Evolutionary conservation across 148 eudicot genomes (phyloP).

Genomic region (Arctostaphylos glauca): DNA sequence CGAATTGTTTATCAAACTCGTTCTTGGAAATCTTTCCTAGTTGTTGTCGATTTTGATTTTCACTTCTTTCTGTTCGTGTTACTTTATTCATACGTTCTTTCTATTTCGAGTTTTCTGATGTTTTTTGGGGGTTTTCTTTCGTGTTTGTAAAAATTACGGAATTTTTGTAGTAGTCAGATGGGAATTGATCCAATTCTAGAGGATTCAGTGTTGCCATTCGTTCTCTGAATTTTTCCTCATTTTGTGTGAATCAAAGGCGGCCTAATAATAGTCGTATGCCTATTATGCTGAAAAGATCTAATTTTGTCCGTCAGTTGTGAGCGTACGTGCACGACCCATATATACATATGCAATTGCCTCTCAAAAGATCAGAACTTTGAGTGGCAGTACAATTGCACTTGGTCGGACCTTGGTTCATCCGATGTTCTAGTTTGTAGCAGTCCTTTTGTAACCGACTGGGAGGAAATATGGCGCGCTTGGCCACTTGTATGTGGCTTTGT

Average conservation of each 20-base stretch:
- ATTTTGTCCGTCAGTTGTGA: neutral
- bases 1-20: neutral
- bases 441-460: neutral
- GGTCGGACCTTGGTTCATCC: neutral
- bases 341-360: neutral
- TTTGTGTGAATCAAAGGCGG: neutral
- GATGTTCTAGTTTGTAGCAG: neutral
- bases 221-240: neutral
- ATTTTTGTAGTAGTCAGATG: neutral
- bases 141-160: neutral
- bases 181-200: neutral
- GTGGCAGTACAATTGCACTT: neutral
- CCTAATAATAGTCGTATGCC: neutral
- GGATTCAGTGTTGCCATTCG: neutral
- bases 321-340: neutral
- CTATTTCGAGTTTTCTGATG: neutral
- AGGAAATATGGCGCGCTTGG: neutral
- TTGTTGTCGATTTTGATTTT: neutral
- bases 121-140: neutral
- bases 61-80: neutral
- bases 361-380: neutral
- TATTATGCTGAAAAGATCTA: neutral
- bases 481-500: neutral
- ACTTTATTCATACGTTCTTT: neutral
- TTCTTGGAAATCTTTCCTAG: neutral